Evolutionary conservation across 129 eudicot genomes (phyloP).

Genomic region (sunflower (Helianthus annuus)): DNA sequence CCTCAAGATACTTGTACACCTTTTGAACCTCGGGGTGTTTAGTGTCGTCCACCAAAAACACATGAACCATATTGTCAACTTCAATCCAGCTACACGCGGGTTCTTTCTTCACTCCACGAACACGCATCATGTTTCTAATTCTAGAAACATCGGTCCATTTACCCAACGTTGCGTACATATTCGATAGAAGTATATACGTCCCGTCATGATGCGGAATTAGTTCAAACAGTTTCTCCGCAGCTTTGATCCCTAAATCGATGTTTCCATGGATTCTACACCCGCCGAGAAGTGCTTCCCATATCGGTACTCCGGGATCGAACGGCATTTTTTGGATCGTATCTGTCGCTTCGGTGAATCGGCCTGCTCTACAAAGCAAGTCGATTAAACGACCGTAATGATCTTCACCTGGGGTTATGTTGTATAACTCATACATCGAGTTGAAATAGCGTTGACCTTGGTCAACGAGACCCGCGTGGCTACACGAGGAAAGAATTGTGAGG

Average conservation of each 20-base stretch:
- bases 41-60: constrained; percentile 78
- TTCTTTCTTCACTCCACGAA: constrained; percentile 85
- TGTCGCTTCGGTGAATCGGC: constrained; percentile 61
- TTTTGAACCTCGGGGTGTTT: constrained; percentile 68
- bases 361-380: constrained; percentile 79
- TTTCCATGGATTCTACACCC: constrained; percentile 79
- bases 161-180: constrained; percentile 68
- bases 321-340: constrained; percentile 61
- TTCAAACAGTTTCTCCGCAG: constrained; percentile 67
- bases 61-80: constrained; percentile 76
- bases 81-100: constrained; percentile 97
- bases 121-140: constrained; percentile 76
- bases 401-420: constrained; percentile 73
- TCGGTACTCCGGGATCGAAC: constrained; percentile 61
- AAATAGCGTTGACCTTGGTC: constrained; percentile 62
- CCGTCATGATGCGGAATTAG: constrained; percentile 78
- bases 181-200: constrained; percentile 69
- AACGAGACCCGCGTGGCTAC: constrained; percentile 86
- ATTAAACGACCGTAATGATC: constrained; percentile 82
- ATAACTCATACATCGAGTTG: constrained; percentile 42
- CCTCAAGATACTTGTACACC: constrained; percentile 64
- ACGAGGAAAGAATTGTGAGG: constrained; percentile 80
- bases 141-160: constrained; percentile 65
- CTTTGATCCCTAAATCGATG: constrained; percentile 65
- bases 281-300: constrained; percentile 79